These are phyloP conservation scores for Macrolepiota albuminosa DNA, from an alignment of 768 basidiomycete species.

Conservation along the genomic window DNA sequence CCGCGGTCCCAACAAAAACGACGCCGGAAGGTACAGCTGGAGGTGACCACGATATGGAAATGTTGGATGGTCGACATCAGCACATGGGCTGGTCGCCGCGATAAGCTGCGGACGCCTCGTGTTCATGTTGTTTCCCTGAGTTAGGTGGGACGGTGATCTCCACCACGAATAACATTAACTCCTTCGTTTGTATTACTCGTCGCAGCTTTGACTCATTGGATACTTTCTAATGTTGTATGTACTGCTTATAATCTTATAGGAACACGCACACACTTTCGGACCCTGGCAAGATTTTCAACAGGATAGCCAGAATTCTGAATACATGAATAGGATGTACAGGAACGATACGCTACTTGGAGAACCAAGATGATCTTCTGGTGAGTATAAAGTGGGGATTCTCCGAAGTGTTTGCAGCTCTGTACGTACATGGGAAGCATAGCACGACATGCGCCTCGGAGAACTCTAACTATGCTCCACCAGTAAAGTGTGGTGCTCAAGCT, in stretches of 20 bases:
- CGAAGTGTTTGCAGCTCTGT: neutral
- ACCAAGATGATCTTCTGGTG: neutral
- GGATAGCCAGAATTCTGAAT: neutral
- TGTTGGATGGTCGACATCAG: slow-evolving; percentile 5
- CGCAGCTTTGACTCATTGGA: neutral
- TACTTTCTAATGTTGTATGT: neutral
- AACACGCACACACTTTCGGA: neutral
- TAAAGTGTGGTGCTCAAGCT: neutral
- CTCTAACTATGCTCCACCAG: neutral
- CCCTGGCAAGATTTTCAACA: neutral
- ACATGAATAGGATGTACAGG: neutral
- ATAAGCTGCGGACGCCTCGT: neutral
- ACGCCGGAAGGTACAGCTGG: slow-evolving; percentile 19
- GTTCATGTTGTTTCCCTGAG: neutral
- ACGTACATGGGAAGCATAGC: neutral
- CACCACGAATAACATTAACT: neutral
- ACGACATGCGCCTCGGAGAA: neutral
- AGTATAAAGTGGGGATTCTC: neutral
- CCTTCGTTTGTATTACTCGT: neutral
- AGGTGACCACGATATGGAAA: slow-evolving; percentile 15
- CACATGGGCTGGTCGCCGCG: slow-evolving; percentile 7
- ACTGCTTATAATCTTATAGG: neutral
- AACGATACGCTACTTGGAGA: neutral
- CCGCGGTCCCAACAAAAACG: slow-evolving; percentile 29
- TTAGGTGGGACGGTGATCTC: neutral